These are phyloP conservation scores for Waltergamsia citrina DNA, from an alignment of 2,329 filamentous ascomycete genomes.

Conservation along the genomic window DNA sequence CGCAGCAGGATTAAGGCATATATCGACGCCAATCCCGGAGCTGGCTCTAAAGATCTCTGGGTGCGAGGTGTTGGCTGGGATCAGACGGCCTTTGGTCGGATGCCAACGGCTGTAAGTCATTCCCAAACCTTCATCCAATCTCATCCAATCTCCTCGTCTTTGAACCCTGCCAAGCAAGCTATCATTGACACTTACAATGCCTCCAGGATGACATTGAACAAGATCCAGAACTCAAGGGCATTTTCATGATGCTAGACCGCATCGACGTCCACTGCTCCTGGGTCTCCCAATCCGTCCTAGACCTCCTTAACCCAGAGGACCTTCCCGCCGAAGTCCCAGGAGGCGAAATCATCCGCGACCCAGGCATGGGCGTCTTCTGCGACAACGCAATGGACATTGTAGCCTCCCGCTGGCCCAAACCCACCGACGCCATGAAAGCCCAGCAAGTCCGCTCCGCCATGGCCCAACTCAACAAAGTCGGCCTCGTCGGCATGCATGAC, in stretches of 20 bases:
- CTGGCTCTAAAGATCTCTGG: constrained; percentile 49
- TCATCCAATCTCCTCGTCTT: too few relatives aligned
- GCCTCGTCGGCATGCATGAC: constrained; percentile 61
- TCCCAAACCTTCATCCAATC: too few relatives aligned
- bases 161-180: too few relatives aligned
- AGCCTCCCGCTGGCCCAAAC: constrained; percentile 45
- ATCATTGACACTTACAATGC: background rate
- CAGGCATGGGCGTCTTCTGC: constrained; percentile 60
- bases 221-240: constrained; percentile 38
- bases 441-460: constrained; percentile 51
- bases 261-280: constrained; percentile 63
- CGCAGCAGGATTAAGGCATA: constrained; percentile 41
- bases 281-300: constrained; percentile 55
- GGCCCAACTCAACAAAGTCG: constrained; percentile 50
- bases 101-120: constrained; percentile 55
- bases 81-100: constrained; percentile 52
- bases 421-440: constrained; percentile 40
- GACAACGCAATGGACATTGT: constrained; percentile 64
- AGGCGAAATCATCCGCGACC: constrained; percentile 51
- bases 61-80: constrained; percentile 63
- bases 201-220: constrained; percentile 42
- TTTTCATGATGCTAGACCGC: constrained; percentile 61
- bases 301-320: constrained; percentile 41
- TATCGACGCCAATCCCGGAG: constrained; percentile 34
- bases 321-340: constrained; percentile 46